phyloP scores from a whole-genome alignment of 495 filamentous ascomycete species.

The Trichoderma reesei region DNA sequence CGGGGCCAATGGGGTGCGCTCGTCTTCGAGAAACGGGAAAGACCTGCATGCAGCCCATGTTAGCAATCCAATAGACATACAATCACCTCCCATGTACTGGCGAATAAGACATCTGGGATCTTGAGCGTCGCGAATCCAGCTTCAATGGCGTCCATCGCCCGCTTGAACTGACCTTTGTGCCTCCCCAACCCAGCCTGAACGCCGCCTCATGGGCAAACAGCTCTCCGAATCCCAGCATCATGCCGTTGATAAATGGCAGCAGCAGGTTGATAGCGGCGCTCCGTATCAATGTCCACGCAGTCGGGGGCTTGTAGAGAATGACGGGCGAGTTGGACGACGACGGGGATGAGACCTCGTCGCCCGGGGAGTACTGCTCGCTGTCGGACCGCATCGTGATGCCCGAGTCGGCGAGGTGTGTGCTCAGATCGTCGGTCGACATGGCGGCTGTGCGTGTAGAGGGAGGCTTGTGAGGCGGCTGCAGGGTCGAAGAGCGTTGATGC shows the following conservation, averaged over 20 bases:
- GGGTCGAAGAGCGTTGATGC: too few species aligned
- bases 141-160: too few species aligned
- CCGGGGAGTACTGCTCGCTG: conserved; percentile 78
- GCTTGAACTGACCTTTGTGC: conserved; percentile 63
- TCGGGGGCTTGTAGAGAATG: conserved; percentile 83
- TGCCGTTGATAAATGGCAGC: conserved; percentile 90
- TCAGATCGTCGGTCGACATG: conserved; percentile 42
- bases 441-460: conserved; percentile 12
- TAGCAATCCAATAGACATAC: not conserved
- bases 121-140: not conserved
- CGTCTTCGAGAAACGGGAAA: conserved; percentile 37
- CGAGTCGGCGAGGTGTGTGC: conserved; percentile 62
- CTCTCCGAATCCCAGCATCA: conserved; percentile 98
- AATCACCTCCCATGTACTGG: too few species aligned
- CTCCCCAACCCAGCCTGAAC: conserved; percentile 84
- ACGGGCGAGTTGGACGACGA: conserved; percentile 62
- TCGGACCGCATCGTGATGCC: conserved; percentile 79
- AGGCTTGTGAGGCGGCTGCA: not conserved
- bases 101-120: not conserved
- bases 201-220: conserved; percentile 92
- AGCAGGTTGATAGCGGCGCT: conserved; percentile 92
- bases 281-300: conserved; percentile 70
- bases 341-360: conserved; percentile 53
- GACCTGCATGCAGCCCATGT: conserved; percentile 23
- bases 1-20: conserved; percentile 41